Evolutionary conservation across 139 green algal species (phyloP), one percentile per base, ranked within the genome.

Genomic region (Zygnema circumcarinatum): DNA sequence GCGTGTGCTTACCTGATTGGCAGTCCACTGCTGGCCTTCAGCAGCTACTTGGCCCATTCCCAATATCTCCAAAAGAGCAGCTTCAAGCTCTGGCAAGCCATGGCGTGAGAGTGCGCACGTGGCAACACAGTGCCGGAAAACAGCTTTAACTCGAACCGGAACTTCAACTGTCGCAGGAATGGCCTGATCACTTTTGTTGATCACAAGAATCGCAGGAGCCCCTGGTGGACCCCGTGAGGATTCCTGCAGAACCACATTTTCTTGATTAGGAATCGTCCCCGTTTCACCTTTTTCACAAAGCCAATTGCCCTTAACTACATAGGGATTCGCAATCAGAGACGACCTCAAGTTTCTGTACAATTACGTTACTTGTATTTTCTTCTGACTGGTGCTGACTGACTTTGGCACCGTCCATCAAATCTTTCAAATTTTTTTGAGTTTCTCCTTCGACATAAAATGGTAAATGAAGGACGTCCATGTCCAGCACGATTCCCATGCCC

Each of bases 171-270:
- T 75, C 25, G 76, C 67, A 22, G 67, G 67, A 2, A 73, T 2
- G 29, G 47, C 80, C 33, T 36, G 69, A 89, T 99, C 96, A 1
- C 67, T 83, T 88, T 99, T 98, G 92, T 99, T 99, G 21, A 93
- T 87, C 16, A 98, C 95, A 53, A 99, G 92, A 38, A 99, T 81
- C 0, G 92, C 80, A 25, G 91, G 91, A 29, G 85, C 36, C 33
- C 1, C 22, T 38, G 54, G 69, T 52, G 69, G 11, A 78, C 1
- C 1, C 75, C 31, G 2, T 2, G 79, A 62, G n/a, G 76, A 21
- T 81, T 84, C 31, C 76, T 81, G 25, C 29, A 29, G 67, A 84
- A 79, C 16, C 56, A n/a, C n/a, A n/a, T n/a, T n/a, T n/a, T n/a
- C n/a, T n/a, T n/a, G n/a, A n/a, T n/a, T n/a, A n/a, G n/a, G n/a